Base-by-base conservation (phyloP, 768 basidiomycete genomes). In the Suillus luteus region DNA sequence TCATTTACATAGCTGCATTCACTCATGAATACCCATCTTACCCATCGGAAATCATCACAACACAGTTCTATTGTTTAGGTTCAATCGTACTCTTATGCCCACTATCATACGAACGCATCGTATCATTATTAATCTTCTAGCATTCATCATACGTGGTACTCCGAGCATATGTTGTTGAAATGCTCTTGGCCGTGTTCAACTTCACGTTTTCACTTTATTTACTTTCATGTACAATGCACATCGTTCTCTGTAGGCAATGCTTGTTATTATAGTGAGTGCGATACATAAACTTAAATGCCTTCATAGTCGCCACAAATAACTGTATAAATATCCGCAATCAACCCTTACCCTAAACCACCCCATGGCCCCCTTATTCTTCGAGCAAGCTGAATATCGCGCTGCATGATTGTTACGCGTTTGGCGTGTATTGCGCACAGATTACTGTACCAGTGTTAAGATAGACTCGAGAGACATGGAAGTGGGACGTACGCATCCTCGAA, bases 341-440 rank as follows among this genome's bases (percentile, higher is more conserved):
- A 24, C 51, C 31, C 12, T 81, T 67, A 89, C 64, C 83, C 85
- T 64, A 91, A 81, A 41, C 89, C 89, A 58, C 88, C 88, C 90
- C 91, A 95, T 54, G 90, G 88, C 3, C 96, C 96, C 57, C 96
- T 87, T 81, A 99, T 95, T 66, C 97, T 86, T 61, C 97, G 84
- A 27, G 97, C 97, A 60, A 99, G 88, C 71, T 98, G 96, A 63
- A 99, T 96, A 70, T 99, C 97, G 59, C 91, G 85, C 62, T 95
- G 94, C 96, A 98, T 98, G 69, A 98, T 90, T 6, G 96, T 99
- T 5, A 99, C 96, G 70, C 96, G 90, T 77, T 96, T 98, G 17
- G 96, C 96, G 71, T 99, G 96, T 68, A 99, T 92, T 7, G 96
- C 96, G 72, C 97, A 99, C 40, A 97, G 80, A 75, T 98, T 97